Evolutionary conservation across 495 filamentous ascomycete species (phyloP).

Genomic region (Penicillium crystallinum): DNA sequence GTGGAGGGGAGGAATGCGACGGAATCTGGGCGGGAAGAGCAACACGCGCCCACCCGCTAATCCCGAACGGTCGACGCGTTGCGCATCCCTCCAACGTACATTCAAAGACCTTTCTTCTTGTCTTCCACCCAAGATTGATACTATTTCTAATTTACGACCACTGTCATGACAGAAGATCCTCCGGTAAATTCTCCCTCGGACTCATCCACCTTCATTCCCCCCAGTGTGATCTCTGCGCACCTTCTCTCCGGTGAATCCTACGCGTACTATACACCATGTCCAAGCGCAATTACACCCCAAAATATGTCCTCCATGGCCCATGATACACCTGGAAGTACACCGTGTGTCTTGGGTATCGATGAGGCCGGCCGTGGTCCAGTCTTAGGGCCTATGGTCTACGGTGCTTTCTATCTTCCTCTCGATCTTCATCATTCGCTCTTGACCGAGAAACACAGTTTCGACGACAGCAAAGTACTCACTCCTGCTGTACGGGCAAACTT

Average conservation of each 20-base stretch:
- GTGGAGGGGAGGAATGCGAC: conserved; percentile 26
- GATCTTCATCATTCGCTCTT: conserved; percentile 65
- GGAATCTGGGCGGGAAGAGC: conserved; percentile 29
- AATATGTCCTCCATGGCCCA: conserved; percentile 14
- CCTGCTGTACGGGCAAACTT: conserved; percentile 65
- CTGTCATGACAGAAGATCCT: not conserved
- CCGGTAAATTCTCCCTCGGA: conserved; percentile 2
- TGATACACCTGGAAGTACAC: conserved; percentile 25
- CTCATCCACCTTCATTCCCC: conserved; percentile 59
- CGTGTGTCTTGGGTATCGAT: conserved; percentile 80
- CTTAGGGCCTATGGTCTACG: conserved; percentile 96
- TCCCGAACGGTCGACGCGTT: conserved; percentile 42
- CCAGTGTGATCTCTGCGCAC: conserved; percentile 59
- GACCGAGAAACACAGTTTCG: conserved; percentile 71
- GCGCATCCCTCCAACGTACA: not conserved
- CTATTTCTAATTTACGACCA: not conserved
- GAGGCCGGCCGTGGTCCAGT: conserved; percentile 95
- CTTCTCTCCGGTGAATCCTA: conserved; percentile 74
- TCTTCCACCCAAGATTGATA: not conserved
- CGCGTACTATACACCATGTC: conserved; percentile 75
- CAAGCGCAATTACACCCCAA: conserved; percentile 42
- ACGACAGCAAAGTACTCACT: conserved; percentile 87
- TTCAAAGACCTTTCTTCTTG: not conserved
- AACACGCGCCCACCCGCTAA: conserved; percentile 37
- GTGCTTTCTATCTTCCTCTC: conserved; percentile 76